phyloP scores from a whole-genome alignment of 1,139 yeast species.

The Taphrina communis region DNA sequence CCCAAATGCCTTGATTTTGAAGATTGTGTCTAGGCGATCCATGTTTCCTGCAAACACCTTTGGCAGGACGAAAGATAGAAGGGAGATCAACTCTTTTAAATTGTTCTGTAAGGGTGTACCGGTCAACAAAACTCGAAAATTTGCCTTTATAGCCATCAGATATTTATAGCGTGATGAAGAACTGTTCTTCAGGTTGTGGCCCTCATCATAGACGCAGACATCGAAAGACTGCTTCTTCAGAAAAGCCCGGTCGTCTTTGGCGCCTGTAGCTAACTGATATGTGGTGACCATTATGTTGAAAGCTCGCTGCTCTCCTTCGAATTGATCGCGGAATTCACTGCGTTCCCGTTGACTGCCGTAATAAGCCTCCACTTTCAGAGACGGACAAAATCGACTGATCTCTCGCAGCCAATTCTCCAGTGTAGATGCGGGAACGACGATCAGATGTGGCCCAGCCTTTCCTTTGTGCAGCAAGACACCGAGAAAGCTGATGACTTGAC shows the following conservation, averaged over 20 bases:
- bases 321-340: conserved; percentile 75
- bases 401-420: conserved; percentile 97
- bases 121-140: conserved; percentile 81
- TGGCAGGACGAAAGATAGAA: conserved; percentile 89
- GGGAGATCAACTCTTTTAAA: conserved; percentile 83
- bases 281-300: conserved; percentile 90
- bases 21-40: conserved; percentile 71
- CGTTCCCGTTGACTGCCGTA: conserved; percentile 88
- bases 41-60: conserved; percentile 76
- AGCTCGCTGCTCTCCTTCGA: conserved; percentile 53
- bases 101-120: conserved; percentile 98
- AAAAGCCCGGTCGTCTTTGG: conserved; percentile 79
- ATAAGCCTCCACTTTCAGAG: conserved; percentile 81
- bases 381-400: conserved; percentile 84
- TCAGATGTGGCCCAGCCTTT: conserved; percentile 68
- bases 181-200: conserved; percentile 93
- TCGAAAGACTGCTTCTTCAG: conserved; percentile 76
- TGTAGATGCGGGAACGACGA: conserved; percentile 95
- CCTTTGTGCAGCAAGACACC: conserved; percentile 76
- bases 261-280: conserved; percentile 86
- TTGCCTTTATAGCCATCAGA: conserved; percentile 79
- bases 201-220: conserved; percentile 93
- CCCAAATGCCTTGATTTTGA: conserved; percentile 44
- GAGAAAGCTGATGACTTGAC: conserved; percentile 92
- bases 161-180: conserved; percentile 83